Percentiles rank a stretch among this genome's conserved stretches.
phyloP scores from a whole-genome alignment of 2,329 filamentous ascomycete species.

The Colletotrichum theobromicola region DNA sequence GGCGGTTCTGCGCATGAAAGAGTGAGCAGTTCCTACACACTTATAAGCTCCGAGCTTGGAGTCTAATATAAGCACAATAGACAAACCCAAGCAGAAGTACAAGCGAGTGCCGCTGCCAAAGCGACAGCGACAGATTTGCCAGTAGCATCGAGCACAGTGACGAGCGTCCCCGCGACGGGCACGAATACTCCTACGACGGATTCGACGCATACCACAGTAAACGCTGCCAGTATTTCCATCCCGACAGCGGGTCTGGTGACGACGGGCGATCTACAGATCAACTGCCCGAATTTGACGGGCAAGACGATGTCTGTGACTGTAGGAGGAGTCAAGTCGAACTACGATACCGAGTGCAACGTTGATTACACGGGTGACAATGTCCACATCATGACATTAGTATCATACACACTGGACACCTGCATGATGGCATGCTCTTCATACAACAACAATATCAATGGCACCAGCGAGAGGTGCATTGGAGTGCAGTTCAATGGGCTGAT shows the following conservation, averaged over 20 bases:
- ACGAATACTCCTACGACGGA: not conserved
- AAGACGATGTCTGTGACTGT: not conserved
- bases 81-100: not conserved
- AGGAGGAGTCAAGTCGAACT: not conserved
- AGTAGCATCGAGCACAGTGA: not conserved
- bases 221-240: not conserved
- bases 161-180: not conserved
- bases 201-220: not conserved
- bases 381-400: not conserved
- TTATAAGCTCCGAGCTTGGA: not conserved
- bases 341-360: not conserved
- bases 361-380: not conserved
- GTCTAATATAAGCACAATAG: not conserved
- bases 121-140: not conserved
- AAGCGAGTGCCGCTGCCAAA: not conserved
- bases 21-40: not conserved
- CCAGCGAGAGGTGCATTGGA: not conserved
- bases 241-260: not conserved
- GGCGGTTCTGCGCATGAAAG: not conserved
- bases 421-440: conserved; percentile 3
- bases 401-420: conserved; percentile 7
- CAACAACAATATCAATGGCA: not conserved
- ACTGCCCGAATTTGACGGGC: conserved; percentile 6
- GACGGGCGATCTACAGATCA: not conserved
- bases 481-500: conserved; percentile 3